Base-by-base conservation (phyloP, 768 basidiomycete species). In the Phlegmacium glaucopus region DNA sequence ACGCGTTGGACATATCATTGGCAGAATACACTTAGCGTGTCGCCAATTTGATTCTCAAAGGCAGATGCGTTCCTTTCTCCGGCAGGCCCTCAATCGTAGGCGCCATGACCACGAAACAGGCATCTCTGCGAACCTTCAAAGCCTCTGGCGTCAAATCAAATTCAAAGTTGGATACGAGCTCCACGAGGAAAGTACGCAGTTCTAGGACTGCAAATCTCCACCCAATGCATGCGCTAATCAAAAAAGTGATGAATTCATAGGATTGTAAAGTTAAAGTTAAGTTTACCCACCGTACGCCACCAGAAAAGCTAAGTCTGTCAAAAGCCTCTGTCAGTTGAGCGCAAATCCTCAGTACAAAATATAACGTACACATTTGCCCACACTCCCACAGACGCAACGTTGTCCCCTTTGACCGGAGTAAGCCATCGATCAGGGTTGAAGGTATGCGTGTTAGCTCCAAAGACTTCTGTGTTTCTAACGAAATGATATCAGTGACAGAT, bases 101-200 rank as follows among this genome's bases (percentile, higher is more conserved):
- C 7, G 65, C 57, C 72, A 76, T 71, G 3, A 74, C 60, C 10
- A n/a, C n/a, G n/a, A n/a, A n/a, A n/a, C 72, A 44, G 11, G 68
- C 57, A 57, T 75, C 73, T 17, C 71, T 61, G 39, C 73, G 55
- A 32, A 77, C 52, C 39, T 52, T 64, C 47, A 58, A 51, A 1
- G 66, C 59, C 45, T 71, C 62, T n/a, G 67, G 62, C 3, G 71
- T 70, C 32, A 62, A 65, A 49, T 70, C 50, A 50, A 83, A 78
- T 52, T 82, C 75, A 53, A 84, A 80, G 53, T 76, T 69, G 28
- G 69, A 61, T 34, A 83, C 48, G 16, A 80, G 65, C 55, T 82
- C 80, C 16, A 77, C 71, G n/a, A 83, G 56, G 61, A 85, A 81
- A 0, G 74, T 69, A 51, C 84, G 82, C 12, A 83, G 58, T 58